A percentile compares a stretch with the other conserved stretches of the same genome.
Conservation (phyloP, 108 stramenopile species). For the Phaeodactylum tricornutum region DNA sequence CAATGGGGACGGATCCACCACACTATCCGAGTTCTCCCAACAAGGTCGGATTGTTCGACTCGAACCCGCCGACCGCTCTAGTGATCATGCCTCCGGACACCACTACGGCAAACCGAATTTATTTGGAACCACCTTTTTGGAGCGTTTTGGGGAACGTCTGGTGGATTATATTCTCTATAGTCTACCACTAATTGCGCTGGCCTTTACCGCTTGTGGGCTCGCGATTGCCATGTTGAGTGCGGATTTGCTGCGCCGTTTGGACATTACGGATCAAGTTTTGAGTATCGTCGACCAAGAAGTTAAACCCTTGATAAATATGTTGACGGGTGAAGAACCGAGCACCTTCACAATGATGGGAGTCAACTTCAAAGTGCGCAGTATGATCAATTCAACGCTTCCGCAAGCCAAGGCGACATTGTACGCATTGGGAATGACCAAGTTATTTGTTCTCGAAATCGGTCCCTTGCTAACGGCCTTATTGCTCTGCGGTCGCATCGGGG, state of each 20-base stretch:
- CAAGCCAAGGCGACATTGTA: slow-evolving; percentile 63
- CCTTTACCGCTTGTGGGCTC: slow-evolving; percentile 67
- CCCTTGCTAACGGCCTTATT: slow-evolving; percentile 67
- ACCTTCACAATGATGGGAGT: slow-evolving; percentile 54
- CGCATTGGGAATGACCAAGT: slow-evolving; percentile 69
- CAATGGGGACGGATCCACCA: not conserved
- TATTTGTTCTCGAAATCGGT: slow-evolving; percentile 76
- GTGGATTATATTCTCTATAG: slow-evolving; percentile 57
- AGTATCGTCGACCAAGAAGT: slow-evolving; percentile 56
- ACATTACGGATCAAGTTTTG: slow-evolving; percentile 56
- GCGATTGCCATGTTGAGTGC: slow-evolving; percentile 72
- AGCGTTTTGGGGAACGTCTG: slow-evolving; percentile 43
- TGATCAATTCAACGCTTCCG: slow-evolving; percentile 57
- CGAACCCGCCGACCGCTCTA: not conserved
- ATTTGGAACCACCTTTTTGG: slow-evolving; percentile 36
- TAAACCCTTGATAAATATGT: slow-evolving; percentile 54
- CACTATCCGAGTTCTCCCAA: too few species aligned
- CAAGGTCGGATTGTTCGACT: too few species aligned
- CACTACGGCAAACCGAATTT: slow-evolving; percentile 7
- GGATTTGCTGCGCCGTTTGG: slow-evolving; percentile 50
- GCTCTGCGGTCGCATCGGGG: slow-evolving; percentile 71
- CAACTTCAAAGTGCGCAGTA: slow-evolving; percentile 44
- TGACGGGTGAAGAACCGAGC: slow-evolving; percentile 54
- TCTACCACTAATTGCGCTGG: slow-evolving; percentile 59
- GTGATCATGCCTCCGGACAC: not conserved